Conservation (phyloP, 2,329 filamentous ascomycete species). For the Pseudocercospora crystallina region DNA sequence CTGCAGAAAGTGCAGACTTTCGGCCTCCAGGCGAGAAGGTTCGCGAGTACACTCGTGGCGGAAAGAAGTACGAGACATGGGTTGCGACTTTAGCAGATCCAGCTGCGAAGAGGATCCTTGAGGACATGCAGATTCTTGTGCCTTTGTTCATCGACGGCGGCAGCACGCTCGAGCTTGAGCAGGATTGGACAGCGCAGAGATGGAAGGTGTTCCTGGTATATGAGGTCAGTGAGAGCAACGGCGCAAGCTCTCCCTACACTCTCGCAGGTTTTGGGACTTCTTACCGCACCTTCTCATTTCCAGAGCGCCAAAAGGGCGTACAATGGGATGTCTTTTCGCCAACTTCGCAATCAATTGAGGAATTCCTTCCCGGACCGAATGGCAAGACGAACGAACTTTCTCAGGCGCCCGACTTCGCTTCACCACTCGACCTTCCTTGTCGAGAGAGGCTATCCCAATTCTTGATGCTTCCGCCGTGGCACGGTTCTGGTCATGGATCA, state of each 20-base stretch:
- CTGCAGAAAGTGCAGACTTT: slow-evolving; percentile 49
- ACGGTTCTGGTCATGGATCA: slow-evolving; percentile 74
- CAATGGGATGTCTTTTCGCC: slow-evolving; percentile 25
- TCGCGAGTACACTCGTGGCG: slow-evolving; percentile 60
- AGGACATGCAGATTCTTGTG: slow-evolving; percentile 78
- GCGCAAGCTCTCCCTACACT: slow-evolving; percentile 62
- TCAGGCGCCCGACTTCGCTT: slow-evolving; percentile 39
- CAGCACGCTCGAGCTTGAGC: slow-evolving; percentile 69
- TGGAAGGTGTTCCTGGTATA: slow-evolving; percentile 88
- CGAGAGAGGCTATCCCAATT: slow-evolving; percentile 91
- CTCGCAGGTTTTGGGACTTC: slow-evolving; percentile 89
- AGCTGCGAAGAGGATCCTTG: slow-evolving; percentile 68
- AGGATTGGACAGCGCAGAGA: slow-evolving; percentile 71
- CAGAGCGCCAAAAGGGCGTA: slow-evolving; percentile 28
- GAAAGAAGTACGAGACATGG: slow-evolving; percentile 80
- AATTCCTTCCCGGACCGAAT: slow-evolving; percentile 32
- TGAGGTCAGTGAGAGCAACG: slow-evolving; percentile 25
- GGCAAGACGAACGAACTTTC: slow-evolving; percentile 18
- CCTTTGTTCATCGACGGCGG: slow-evolving; percentile 92
- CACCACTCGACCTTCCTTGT: slow-evolving; percentile 63
- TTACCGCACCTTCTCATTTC: slow-evolving; percentile 69
- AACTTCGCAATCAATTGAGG: slow-evolving; percentile 23
- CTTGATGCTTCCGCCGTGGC: slow-evolving; percentile 83
- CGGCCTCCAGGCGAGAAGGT: slow-evolving; percentile 75
- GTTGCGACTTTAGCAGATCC: slow-evolving; percentile 70